Conservation (phyloP, 2,329 filamentous ascomycete genomes). For the Davidsoniella australis region DNA sequence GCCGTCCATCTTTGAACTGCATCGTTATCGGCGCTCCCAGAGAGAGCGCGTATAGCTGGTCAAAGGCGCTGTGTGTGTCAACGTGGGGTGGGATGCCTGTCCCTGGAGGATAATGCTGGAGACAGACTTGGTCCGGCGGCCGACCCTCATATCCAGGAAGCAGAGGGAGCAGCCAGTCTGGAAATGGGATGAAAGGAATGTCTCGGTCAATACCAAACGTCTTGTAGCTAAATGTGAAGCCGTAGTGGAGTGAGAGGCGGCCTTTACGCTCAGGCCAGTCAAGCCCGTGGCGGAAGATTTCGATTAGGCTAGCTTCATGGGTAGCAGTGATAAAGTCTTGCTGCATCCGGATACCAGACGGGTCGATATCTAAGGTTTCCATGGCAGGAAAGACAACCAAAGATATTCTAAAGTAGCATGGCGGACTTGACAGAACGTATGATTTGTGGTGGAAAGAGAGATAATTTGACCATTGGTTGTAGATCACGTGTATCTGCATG, state of each 20-base stretch:
- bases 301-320: constrained; percentile 28
- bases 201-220: constrained; percentile 36
- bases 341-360: constrained; percentile 27
- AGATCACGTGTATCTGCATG: too few species aligned
- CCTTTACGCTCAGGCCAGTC: constrained; percentile 26
- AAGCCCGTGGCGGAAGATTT: constrained; percentile 27
- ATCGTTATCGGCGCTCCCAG: constrained; percentile 27
- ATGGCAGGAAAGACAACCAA: constrained; percentile 12
- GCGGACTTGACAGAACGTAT: too few species aligned
- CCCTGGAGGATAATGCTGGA: constrained; percentile 43
- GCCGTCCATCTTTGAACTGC: constrained; percentile 23
- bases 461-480: too few species aligned
- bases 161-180: constrained; percentile 31
- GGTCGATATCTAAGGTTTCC: constrained; percentile 17
- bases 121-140: constrained; percentile 38
- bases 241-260: constrained; percentile 35
- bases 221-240: constrained; percentile 41
- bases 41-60: constrained; percentile 28
- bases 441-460: too few species aligned
- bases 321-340: constrained; percentile 28
- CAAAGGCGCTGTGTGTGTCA: constrained; percentile 34
- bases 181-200: constrained; percentile 32
- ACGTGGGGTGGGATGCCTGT: constrained; percentile 43
- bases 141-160: constrained; percentile 26
- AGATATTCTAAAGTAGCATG: too few species aligned